phyloP scores from a whole-genome alignment of 352 stramenopile genomes.

The Phytophthora sojae region DNA sequence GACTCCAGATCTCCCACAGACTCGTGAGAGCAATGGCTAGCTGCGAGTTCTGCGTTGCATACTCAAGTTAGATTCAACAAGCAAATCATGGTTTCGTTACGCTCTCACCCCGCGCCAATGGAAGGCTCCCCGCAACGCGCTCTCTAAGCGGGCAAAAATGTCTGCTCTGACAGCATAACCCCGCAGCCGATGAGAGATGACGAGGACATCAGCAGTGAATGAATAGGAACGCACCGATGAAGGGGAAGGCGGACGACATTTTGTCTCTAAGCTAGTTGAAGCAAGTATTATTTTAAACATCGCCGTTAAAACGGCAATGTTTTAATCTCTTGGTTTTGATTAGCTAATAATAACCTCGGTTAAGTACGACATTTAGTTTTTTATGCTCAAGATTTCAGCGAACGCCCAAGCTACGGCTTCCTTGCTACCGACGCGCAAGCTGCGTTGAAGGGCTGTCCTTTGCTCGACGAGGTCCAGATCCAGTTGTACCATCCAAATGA shows the following conservation, averaged over 20 bases:
- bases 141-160: conserved; percentile 34
- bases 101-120: conserved; percentile 10
- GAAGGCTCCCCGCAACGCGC: conserved; percentile 39
- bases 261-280: conserved; percentile 12
- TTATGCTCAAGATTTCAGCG: no score
- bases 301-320: no score
- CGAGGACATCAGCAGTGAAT: background rate
- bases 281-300: background rate
- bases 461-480: no score
- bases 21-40: conserved; percentile 5
- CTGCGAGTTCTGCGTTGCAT: background rate
- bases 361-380: no score
- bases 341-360: no score
- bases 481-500: no score
- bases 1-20: conserved; percentile 36
- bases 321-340: no score
- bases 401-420: no score
- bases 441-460: no score
- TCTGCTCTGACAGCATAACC: conserved; percentile 18
- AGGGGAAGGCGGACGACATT: conserved; percentile 43
- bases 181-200: background rate
- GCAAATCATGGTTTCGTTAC: background rate
- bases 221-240: conserved; percentile 36
- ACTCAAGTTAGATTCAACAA: background rate
- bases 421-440: no score